phyloP scores from a whole-genome alignment of 1,284 basidiomycete genomes.

The Malassezia yamatoensis region DNA sequence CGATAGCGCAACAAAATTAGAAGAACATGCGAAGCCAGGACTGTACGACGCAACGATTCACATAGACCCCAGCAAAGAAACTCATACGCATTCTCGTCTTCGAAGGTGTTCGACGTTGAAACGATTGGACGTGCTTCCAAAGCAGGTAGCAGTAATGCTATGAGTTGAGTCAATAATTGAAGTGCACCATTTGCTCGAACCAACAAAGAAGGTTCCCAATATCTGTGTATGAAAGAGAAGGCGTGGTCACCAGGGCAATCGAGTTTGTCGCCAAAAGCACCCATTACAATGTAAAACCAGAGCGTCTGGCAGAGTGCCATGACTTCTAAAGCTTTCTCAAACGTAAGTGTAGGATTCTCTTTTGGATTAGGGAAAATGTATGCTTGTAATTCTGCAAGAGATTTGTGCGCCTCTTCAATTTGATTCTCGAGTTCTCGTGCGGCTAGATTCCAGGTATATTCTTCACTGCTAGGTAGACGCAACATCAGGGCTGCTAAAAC shows the following conservation, averaged over 20 bases:
- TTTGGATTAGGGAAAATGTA: background rate
- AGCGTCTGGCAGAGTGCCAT: constrained; percentile 8
- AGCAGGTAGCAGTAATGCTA: background rate
- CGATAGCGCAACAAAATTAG: constrained; percentile 24
- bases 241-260: background rate
- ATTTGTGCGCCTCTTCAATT: background rate
- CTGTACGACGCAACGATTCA: constrained; percentile 27
- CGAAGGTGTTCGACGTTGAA: too few species aligned
- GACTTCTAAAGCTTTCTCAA: constrained; percentile 5
- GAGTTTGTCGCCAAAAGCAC: background rate
- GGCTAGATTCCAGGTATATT: constrained; percentile 5
- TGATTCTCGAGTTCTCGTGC: constrained; percentile 1
- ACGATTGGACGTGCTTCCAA: background rate
- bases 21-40: constrained; percentile 23
- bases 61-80: constrained; percentile 15
- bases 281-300: constrained; percentile 13
- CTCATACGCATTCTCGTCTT: background rate
- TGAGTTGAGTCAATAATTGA: background rate
- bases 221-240: background rate
- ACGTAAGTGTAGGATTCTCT: background rate
- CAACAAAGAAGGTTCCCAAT: background rate
- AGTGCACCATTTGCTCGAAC: background rate
- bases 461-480: constrained; percentile 10
- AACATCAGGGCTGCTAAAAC: constrained; percentile 5
- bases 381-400: background rate